phyloP scores from a whole-genome alignment of 345 rosid genomes.

The Eucalyptus melliodora region DNA sequence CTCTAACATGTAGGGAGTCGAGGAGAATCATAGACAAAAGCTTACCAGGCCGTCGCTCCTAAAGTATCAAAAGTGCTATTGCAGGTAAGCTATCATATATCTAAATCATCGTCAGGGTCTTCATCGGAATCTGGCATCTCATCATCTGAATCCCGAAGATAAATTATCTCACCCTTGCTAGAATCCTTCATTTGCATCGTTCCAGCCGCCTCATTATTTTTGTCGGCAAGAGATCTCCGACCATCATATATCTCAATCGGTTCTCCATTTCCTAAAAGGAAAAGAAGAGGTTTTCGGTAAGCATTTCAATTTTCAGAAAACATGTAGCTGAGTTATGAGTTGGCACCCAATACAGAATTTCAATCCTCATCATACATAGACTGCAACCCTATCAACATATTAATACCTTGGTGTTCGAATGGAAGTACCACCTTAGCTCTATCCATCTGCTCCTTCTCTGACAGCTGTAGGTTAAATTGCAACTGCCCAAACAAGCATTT shows the following conservation, averaged over 20 bases:
- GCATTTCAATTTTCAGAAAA: not conserved
- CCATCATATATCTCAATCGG: conserved; percentile 80
- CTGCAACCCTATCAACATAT: not conserved
- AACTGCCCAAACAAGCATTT: conserved; percentile 32
- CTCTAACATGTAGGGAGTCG: not conserved
- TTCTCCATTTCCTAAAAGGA: conserved; percentile 45
- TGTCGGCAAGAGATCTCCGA: conserved; percentile 36
- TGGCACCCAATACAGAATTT: not conserved
- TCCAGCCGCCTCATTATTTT: conserved; percentile 13
- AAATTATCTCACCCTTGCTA: conserved; percentile 63
- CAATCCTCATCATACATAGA: not conserved
- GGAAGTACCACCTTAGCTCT: conserved; percentile 90
- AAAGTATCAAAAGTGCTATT: not conserved
- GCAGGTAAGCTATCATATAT: conserved; percentile 25
- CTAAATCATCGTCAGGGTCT: conserved; percentile 95
- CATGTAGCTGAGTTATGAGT: not conserved
- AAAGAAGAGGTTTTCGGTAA: not conserved
- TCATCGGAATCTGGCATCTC: conserved; percentile 95
- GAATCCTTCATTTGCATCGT: conserved; percentile 13
- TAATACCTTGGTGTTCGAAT: conserved; percentile 89
- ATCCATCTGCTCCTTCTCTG: conserved; percentile 69
- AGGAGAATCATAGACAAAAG: not conserved
- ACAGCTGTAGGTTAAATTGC: conserved; percentile 66
- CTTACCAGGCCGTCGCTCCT: not conserved
- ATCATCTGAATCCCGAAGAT: conserved; percentile 91